Evolutionary conservation across 2,329 filamentous ascomycete species (phyloP).

Genomic region (Colletotrichum navitas): DNA sequence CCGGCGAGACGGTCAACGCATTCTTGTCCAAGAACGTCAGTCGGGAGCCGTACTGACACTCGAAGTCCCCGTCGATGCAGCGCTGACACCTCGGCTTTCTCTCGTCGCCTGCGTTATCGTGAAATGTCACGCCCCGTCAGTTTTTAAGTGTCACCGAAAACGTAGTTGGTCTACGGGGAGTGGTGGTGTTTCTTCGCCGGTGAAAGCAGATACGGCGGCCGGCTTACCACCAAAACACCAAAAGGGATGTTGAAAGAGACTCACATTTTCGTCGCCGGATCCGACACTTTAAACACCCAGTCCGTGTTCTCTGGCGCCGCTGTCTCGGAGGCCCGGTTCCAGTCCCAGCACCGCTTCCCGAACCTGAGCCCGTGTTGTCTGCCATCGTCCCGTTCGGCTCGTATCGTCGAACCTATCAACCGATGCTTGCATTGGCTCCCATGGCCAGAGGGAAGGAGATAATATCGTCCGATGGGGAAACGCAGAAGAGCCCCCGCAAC

Average conservation of each 20-base stretch:
- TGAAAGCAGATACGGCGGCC: neutral
- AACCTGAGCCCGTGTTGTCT: conserved; percentile 32
- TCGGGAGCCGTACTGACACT: conserved; percentile 62
- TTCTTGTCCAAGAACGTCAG: conserved; percentile 64
- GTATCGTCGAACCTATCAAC: neutral
- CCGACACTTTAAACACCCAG: conserved; percentile 63
- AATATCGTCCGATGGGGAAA: conserved; percentile 41
- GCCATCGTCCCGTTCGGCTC: conserved; percentile 20
- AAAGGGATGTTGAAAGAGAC: conserved; percentile 32
- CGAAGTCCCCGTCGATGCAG: conserved; percentile 59
- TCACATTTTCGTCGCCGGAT: conserved; percentile 62
- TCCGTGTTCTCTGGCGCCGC: conserved; percentile 51
- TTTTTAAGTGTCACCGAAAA: conserved; percentile 3
- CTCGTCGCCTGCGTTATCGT: conserved; percentile 60
- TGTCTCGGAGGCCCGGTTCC: conserved; percentile 17
- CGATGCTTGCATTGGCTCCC: conserved; percentile 13
- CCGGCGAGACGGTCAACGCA: conserved; percentile 53
- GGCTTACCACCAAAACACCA: neutral
- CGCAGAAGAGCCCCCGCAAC: conserved; percentile 23
- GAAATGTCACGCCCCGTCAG: neutral
- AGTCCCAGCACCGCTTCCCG: conserved; percentile 15
- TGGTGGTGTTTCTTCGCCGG: neutral
- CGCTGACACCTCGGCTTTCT: conserved; percentile 62
- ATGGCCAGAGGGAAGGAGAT: conserved; percentile 30
- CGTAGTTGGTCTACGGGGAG: neutral